Percentiles rank a stretch among this genome's conserved stretches.
These are phyloP conservation scores for Chaetomium globosum DNA, from an alignment of 2,329 filamentous ascomycete genomes.

Conservation along the genomic window DNA sequence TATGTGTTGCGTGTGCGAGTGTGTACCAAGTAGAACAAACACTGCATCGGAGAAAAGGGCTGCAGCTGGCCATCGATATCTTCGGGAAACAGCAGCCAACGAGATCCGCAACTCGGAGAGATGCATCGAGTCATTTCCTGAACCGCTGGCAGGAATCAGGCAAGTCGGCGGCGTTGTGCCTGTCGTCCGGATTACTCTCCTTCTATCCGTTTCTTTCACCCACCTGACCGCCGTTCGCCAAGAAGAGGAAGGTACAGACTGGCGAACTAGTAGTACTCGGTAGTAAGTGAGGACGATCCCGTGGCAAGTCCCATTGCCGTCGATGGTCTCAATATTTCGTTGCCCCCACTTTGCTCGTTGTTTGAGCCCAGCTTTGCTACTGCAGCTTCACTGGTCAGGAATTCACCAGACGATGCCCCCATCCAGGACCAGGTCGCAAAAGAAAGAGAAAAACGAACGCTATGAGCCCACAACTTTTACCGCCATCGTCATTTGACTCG, in stretches of 20 bases:
- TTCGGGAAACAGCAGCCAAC: constrained; percentile 9
- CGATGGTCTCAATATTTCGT: not conserved
- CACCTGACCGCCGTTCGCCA: not conserved
- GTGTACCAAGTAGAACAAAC: not conserved
- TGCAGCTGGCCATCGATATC: not conserved
- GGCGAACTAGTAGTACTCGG: not conserved
- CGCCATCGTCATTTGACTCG: constrained; percentile 3
- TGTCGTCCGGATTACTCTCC: not conserved
- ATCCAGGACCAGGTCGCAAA: constrained; percentile 8
- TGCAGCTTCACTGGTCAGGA: not conserved
- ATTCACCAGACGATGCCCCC: not conserved
- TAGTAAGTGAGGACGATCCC: not conserved
- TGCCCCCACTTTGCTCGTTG: too few relatives aligned
- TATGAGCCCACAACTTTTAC: not conserved
- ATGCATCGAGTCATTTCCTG: constrained; percentile 2
- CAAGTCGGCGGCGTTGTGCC: not conserved
- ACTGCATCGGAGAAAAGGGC: not conserved
- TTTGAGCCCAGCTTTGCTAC: not conserved
- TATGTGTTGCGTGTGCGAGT: not conserved
- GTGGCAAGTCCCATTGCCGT: not conserved
- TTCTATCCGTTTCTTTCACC: not conserved
- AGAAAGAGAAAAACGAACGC: constrained; percentile 3
- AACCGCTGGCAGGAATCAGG: not conserved
- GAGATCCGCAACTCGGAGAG: not conserved
- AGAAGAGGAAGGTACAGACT: constrained; percentile 5